Evolutionary conservation across 345 rosid species (phyloP), one percentile per base, ranked within the genome.

Genomic region (Capsella bursapastoris): DNA sequence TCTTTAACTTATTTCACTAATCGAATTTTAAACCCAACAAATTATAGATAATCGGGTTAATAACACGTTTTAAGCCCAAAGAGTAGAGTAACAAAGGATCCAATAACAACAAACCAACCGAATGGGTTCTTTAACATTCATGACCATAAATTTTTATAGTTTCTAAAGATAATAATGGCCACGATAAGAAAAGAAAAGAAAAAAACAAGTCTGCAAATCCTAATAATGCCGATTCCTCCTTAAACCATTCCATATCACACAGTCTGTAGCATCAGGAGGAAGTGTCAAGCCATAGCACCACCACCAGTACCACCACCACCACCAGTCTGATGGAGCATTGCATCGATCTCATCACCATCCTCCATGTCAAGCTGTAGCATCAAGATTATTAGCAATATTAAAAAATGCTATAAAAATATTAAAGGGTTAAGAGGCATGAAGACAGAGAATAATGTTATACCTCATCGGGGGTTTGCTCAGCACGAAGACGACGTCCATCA

Each of bases 321-420:
- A 1, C 94, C 94, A 2, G 92, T 91, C 76, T 91, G 94, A 80
- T 91, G 97, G 37, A 91, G 79, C 94, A 91, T 91, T 0, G 97
- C 95, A 49, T 91, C 97, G 4, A 91, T 91, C 84, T 91, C 97
- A 77, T 91, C 97, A 22, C 95, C 97, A 31, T 91, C 95, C 71
- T 89, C 95, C 94, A 90, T 90, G 40, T 89, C 94, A 68, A 90
- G 81, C 94, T 90, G 89, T 40, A 38, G 6, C 13, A 28, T 4
- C 6, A 55, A 7, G 5, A 44, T 0, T n/a, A 13, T 27, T 59
- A 41, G 43, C 5, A 35, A 35, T 4, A 5, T 5, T 5, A 32
- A 6, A 11, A 41, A 28, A 16, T 27, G n/a, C 8, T 3, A 6
- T 44, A 15, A 25, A 3, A 40, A 7, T 4, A 13, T 7, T 1